Evolutionary conservation across 1,284 basidiomycete species (phyloP).

Genomic region (Mycena sp.): DNA sequence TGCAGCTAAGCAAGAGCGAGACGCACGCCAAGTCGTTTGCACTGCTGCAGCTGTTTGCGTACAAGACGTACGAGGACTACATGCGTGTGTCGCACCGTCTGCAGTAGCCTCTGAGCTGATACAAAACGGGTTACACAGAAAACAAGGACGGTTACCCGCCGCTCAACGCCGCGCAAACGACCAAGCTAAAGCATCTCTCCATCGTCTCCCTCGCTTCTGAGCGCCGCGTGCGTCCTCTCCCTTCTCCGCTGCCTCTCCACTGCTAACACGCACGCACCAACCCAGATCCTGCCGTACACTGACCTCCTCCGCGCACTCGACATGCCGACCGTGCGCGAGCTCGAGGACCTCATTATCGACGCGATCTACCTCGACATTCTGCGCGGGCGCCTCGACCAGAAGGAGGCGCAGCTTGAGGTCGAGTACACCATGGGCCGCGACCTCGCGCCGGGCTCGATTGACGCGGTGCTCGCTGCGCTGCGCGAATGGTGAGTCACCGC

Average conservation of each 20-base stretch:
- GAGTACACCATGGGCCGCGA: constrained; percentile 94
- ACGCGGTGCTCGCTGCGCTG: constrained; percentile 67
- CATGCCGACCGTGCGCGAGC: constrained; percentile 79
- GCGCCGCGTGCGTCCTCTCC: constrained; percentile 68
- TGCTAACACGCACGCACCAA: not conserved
- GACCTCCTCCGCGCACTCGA: constrained; percentile 73
- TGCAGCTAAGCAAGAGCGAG: constrained; percentile 70
- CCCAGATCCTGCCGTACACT: constrained; percentile 79
- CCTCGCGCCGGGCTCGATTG: constrained; percentile 75
- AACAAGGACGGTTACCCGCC: constrained; percentile 72
- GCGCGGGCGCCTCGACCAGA: constrained; percentile 92
- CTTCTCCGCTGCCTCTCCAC: not conserved
- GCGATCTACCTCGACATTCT: constrained; percentile 92
- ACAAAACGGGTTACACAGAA: too few relatives aligned
- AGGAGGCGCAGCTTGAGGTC: constrained; percentile 85
- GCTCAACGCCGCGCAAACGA: constrained; percentile 76
- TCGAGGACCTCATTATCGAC: constrained; percentile 97
- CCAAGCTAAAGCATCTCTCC: constrained; percentile 92
- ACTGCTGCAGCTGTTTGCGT: constrained; percentile 88
- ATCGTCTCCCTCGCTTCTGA: constrained; percentile 83
- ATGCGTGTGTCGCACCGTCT: too few relatives aligned
- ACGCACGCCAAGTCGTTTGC: constrained; percentile 67
- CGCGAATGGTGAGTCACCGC: constrained; percentile 79
- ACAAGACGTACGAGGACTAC: constrained; percentile 87
- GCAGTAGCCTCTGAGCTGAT: too few relatives aligned